A percentile compares a stretch with the other conserved stretches of the same genome.
Conservation (phyloP, 352 stramenopile genomes). For the Phytophthora constricta region DNA sequence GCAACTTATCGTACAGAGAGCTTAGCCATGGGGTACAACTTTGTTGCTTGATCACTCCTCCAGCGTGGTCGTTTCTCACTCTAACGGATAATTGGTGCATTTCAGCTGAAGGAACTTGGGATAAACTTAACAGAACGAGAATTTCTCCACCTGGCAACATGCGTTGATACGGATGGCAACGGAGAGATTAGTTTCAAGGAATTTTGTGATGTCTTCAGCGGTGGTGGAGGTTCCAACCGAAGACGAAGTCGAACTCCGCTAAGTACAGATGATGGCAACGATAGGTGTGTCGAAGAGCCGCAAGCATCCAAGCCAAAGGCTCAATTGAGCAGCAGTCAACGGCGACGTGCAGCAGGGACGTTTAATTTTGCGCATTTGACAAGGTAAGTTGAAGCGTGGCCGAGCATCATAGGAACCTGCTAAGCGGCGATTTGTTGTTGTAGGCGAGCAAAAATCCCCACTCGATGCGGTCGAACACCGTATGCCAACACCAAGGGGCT, state of each 20-base stretch:
- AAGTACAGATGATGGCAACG: background rate
- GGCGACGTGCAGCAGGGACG: constrained; percentile 18
- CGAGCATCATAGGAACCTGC: background rate
- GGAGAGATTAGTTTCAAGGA: constrained; percentile 69
- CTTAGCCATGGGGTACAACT: constrained; percentile 49
- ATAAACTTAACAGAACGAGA: constrained; percentile 58
- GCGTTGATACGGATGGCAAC: constrained; percentile 52
- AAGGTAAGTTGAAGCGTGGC: constrained; percentile 23
- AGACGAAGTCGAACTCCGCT: background rate
- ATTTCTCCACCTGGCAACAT: constrained; percentile 47
- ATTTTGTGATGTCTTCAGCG: constrained; percentile 52
- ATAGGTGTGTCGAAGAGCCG: constrained; percentile 5
- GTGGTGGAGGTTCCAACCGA: constrained; percentile 6
- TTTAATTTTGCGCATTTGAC: constrained; percentile 61
- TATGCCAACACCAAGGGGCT: constrained; percentile 45
- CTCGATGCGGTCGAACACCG: constrained; percentile 47
- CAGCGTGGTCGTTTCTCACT: background rate
- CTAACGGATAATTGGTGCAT: background rate
- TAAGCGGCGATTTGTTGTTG: constrained; percentile 5
- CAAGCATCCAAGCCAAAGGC: background rate
- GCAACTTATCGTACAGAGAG: constrained; percentile 59
- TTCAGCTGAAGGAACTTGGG: constrained; percentile 54
- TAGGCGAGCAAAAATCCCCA: constrained; percentile 48
- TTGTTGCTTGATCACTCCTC: constrained; percentile 2
- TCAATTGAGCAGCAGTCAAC: constrained; percentile 18